A percentile compares a stretch with the other conserved stretches of the same genome.
These are phyloP conservation scores for Erodium texanum DNA, from an alignment of 441 rosid species.

Conservation along the genomic window DNA sequence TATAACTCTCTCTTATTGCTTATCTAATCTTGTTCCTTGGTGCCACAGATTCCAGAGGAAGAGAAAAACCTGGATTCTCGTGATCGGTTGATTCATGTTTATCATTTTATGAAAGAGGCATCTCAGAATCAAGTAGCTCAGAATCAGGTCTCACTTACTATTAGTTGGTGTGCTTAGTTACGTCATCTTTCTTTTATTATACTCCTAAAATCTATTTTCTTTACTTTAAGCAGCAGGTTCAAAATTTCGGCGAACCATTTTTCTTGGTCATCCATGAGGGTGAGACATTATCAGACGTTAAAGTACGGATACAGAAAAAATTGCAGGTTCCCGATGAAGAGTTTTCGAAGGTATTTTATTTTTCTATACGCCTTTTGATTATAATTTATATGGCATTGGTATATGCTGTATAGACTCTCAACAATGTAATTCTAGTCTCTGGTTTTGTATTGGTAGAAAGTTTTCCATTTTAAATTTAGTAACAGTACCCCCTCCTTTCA, in stretches of 20 bases:
- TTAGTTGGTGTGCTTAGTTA: no score
- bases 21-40: constrained; percentile 14
- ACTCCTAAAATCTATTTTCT: no score
- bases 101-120: constrained; percentile 55
- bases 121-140: constrained; percentile 72
- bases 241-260: constrained; percentile 74
- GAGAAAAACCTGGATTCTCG: constrained; percentile 64
- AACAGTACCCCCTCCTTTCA: no score
- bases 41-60: constrained; percentile 58
- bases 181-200: no score
- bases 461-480: no score
- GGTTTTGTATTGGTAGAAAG: no score
- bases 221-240: constrained; percentile 38
- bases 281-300: constrained; percentile 52
- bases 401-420: no score
- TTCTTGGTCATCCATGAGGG: constrained; percentile 56
- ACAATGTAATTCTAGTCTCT: no score
- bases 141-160: constrained; percentile 41
- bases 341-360: constrained; percentile 51
- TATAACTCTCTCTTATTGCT: no score
- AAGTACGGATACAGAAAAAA: constrained; percentile 54
- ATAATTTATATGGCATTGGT: no score
- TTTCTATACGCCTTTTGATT: no score
- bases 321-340: constrained; percentile 63
- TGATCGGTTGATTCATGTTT: constrained; percentile 60